These are phyloP conservation scores for Fagus sylvatica DNA, from an alignment of 306 rosid species.

Conservation along the genomic window DNA sequence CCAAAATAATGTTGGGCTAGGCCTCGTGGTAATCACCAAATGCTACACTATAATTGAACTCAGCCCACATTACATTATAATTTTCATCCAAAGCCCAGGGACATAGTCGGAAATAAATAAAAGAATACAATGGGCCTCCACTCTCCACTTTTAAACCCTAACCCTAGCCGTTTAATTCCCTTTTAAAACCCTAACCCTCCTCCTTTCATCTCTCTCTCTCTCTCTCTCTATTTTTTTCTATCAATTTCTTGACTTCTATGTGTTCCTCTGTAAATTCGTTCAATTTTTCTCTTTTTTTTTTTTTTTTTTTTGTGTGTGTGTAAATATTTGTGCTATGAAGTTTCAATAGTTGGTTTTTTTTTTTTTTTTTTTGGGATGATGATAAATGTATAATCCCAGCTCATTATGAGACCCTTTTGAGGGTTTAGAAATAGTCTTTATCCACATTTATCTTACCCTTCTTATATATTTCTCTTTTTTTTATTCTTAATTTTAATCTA, in stretches of 20 bases:
- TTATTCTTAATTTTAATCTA: too few relatives aligned
- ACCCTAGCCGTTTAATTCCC: background rate
- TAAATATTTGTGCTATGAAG: too few relatives aligned
- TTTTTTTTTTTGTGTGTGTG: too few relatives aligned
- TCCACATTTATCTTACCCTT: conserved; percentile 45
- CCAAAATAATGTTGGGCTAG: background rate
- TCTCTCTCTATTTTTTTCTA: background rate
- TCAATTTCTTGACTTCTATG: background rate
- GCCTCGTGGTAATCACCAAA: background rate
- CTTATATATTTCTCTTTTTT: too few relatives aligned
- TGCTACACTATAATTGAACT: background rate
- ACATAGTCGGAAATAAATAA: too few relatives aligned
- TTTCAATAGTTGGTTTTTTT: background rate
- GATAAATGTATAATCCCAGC: conserved; percentile 52
- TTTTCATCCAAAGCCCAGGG: background rate
- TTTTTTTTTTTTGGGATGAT: conserved; percentile 31
- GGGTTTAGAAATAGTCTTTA: conserved; percentile 40
- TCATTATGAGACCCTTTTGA: conserved; percentile 47
- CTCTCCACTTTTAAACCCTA: background rate
- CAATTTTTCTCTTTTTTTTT: too few relatives aligned
- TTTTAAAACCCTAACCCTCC: background rate
- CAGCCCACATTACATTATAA: background rate
- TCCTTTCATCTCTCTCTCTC: background rate
- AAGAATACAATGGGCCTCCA: background rate
- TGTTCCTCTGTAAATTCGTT: background rate